A percentile compares a stretch with the other conserved stretches of the same genome.
Evolutionary conservation across 768 basidiomycete genomes (phyloP).

Genomic region (Tulasnella sp.): DNA sequence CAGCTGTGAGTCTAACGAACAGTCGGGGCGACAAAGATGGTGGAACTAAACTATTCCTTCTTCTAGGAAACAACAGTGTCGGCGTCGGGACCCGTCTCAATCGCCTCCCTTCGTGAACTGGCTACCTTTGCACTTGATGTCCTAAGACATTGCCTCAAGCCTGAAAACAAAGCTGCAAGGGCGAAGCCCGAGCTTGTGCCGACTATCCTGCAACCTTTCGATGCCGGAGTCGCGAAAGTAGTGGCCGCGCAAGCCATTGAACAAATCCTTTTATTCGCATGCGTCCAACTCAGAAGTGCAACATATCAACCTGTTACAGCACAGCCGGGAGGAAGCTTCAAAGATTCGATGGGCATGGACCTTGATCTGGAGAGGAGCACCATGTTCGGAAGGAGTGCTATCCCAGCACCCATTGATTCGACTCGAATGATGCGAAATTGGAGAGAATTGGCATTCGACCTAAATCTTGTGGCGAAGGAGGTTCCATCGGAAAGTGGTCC

Average conservation of each 20-base stretch:
- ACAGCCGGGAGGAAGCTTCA: neutral
- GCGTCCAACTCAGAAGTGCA: conserved; percentile 54
- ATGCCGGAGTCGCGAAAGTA: conserved; percentile 43
- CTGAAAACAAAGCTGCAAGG: conserved; percentile 4
- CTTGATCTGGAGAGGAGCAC: neutral
- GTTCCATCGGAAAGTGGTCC: conserved; percentile 15
- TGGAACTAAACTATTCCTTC: neutral
- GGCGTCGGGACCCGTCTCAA: conserved; percentile 71
- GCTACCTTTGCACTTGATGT: conserved; percentile 73
- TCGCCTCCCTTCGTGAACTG: conserved; percentile 84
- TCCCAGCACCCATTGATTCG: conserved; percentile 9
- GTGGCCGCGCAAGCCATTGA: conserved; percentile 59
- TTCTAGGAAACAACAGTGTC: conserved; percentile 79
- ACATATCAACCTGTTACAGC: conserved; percentile 6
- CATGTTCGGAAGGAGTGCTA: conserved; percentile 1
- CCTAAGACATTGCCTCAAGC: conserved; percentile 59
- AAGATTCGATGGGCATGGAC: conserved; percentile 16
- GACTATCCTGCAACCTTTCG: conserved; percentile 32
- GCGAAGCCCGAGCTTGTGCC: conserved; percentile 5
- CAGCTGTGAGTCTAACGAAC: conserved; percentile 29
- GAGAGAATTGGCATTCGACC: conserved; percentile 22
- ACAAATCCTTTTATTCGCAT: conserved; percentile 61
- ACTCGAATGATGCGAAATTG: conserved; percentile 18
- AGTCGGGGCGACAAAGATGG: neutral
- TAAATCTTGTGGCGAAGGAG: conserved; percentile 22